Percentiles rank a stretch among this genome's conserved stretches.
Conservation (phyloP, 352 stramenopile species). For the Thraustochytrium sp. region DNA sequence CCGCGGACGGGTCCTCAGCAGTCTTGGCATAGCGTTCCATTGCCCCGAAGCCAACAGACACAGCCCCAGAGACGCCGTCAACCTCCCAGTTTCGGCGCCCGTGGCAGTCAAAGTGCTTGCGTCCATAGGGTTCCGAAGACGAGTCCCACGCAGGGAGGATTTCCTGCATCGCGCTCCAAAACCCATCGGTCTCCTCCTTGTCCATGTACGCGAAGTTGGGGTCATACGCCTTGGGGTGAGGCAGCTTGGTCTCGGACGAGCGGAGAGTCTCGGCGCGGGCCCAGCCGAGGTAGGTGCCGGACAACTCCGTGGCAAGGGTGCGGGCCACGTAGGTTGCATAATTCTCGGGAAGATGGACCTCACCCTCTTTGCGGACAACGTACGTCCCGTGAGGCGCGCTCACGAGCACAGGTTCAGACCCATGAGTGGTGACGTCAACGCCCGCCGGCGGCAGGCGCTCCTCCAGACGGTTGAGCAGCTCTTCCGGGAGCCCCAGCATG, state of each 20-base stretch:
- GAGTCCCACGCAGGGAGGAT: not conserved
- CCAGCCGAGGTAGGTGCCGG: not conserved
- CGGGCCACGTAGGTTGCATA: not conserved
- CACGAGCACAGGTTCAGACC: not conserved
- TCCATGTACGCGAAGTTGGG: not conserved
- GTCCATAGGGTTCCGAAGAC: not conserved
- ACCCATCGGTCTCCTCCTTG: not conserved
- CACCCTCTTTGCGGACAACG: not conserved
- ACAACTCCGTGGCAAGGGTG: not conserved
- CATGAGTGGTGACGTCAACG: not conserved
- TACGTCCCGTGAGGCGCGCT: not conserved
- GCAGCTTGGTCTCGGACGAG: not conserved
- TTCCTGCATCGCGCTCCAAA: not conserved
- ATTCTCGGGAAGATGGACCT: not conserved
- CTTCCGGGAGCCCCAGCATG: not conserved
- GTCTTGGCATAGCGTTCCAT: not conserved
- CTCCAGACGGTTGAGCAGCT: not conserved
- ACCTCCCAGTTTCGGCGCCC: not conserved
- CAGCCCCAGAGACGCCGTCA: not conserved
- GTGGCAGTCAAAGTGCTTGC: not conserved
- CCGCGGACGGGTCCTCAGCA: not conserved
- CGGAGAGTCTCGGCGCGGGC: not conserved
- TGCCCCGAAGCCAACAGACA: not conserved
- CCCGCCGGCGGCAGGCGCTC: not conserved
- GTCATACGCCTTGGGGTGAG: not conserved